Conservation (phyloP, 2,329 filamentous ascomycete species). For the Huntiella decipiens region DNA sequence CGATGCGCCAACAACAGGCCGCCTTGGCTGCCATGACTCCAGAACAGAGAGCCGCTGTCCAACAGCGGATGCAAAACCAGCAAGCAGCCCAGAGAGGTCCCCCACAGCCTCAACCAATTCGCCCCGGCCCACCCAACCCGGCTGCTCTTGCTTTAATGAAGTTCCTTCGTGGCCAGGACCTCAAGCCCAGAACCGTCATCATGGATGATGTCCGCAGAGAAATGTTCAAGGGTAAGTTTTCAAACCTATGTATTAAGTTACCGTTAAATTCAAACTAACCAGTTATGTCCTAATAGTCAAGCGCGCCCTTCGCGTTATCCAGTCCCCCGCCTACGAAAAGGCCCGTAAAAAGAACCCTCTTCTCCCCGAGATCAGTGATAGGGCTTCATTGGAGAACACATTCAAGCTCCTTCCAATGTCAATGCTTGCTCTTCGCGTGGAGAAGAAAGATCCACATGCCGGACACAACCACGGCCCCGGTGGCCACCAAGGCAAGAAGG, state of each 20-base stretch:
- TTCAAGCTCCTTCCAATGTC: conserved; percentile 93
- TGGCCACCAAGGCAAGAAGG: conserved; percentile 37
- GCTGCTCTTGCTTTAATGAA: conserved; percentile 75
- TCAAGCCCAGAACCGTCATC: conserved; percentile 82
- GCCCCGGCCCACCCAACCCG: conserved; percentile 68
- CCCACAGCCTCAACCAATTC: conserved; percentile 43
- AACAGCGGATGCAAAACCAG: conserved; percentile 6
- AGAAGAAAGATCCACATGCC: conserved; percentile 53
- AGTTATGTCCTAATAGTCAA: conserved; percentile 46
- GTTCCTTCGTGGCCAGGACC: conserved; percentile 63
- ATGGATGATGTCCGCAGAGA: conserved; percentile 93
- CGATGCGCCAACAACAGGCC: conserved; percentile 5
- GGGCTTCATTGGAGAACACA: conserved; percentile 71
- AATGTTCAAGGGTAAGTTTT: conserved; percentile 68
- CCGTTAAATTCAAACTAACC: not conserved
- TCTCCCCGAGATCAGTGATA: conserved; percentile 73
- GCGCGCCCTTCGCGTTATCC: conserved; percentile 75
- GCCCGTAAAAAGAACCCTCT: conserved; percentile 76
- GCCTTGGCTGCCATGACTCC: conserved; percentile 4
- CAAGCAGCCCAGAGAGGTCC: conserved; percentile 19
- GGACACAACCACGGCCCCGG: conserved; percentile 37
- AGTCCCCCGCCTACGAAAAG: conserved; percentile 80
- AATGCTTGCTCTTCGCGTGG: conserved; percentile 77
- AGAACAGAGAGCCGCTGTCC: not conserved
- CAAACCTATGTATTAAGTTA: not conserved